A percentile compares a stretch with the other conserved stretches of the same genome.
phyloP scores from a whole-genome alignment of 768 basidiomycete genomes.

The Chlorophyllum brunneum region DNA sequence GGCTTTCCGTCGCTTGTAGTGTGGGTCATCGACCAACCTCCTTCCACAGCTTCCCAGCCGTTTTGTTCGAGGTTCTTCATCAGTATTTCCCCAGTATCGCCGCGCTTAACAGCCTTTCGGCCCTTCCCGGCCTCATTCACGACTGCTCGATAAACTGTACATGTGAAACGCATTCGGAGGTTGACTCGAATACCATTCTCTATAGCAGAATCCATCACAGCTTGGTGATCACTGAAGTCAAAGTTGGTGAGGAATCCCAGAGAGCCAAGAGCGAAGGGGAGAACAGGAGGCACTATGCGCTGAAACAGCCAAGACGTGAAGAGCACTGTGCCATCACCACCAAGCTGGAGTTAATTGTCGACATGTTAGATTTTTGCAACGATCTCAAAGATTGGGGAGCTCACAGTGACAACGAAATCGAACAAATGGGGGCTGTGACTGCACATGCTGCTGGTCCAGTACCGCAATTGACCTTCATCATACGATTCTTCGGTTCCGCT shows the following conservation, averaged over 20 bases:
- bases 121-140: conserved; percentile 63
- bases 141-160: conserved; percentile 94
- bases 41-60: conserved; percentile 97
- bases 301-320: conserved; percentile 99
- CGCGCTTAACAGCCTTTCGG: conserved; percentile 86
- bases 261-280: conserved; percentile 95
- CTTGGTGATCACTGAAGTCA: conserved; percentile 81
- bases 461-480: conserved; percentile 89
- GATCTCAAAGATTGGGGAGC: conserved; percentile 23
- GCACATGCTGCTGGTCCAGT: conserved; percentile 99
- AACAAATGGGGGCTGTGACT: conserved; percentile 86
- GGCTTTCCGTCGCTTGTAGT: conserved; percentile 39
- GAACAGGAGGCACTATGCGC: conserved; percentile 95
- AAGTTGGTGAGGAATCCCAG: conserved; percentile 98
- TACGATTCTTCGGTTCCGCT: conserved; percentile 32
- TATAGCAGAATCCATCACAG: conserved; percentile 83
- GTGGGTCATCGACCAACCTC: conserved; percentile 41
- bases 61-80: conserved; percentile 89
- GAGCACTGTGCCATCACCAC: conserved; percentile 96
- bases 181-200: conserved; percentile 96
- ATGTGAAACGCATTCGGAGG: conserved; percentile 98
- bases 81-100: conserved; percentile 93
- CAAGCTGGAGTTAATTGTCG: conserved; percentile 54
- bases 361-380: background rate
- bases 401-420: conserved; percentile 95